Evolutionary conservation across 192 early-diverging fungal genomes (phyloP), one percentile per base, ranked within the genome.

Genomic region (Backusella liffmaniae): DNA sequence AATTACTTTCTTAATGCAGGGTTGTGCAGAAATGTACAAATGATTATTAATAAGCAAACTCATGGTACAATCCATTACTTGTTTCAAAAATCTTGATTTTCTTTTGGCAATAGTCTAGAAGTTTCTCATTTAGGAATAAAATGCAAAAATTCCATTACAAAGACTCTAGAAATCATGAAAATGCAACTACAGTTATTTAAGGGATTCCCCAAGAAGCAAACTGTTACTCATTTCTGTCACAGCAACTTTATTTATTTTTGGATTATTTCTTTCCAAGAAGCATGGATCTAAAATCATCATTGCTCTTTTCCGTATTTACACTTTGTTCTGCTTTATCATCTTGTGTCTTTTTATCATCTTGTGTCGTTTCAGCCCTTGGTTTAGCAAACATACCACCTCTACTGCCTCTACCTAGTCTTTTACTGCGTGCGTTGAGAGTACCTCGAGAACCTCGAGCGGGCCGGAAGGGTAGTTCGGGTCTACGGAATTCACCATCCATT

Each of bases 281-380:
- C 71, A 81, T 69, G 32, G 76, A 71, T 56, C 79, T 44, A 21
- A 81, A 81, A 49, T 81, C 79, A 71, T 76, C 76, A 66, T 81
- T 81, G 44, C 67, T 73, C n/a, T 72, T 70, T 7, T 15, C 26
- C 8, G 2, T 23, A 44, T 39, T 67, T 44, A 13, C 21, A 16
- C 13, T 51, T 73, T 29, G 62, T 12, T 44, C 13, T 26, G 4
- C 12, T 8, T 32, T 39, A 21, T 30, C 35, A 32, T 32, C 32
- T 3, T 32, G 32, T 32, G 32, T 32, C 39, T 23, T 13, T 5
- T 30, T 30, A 53, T 18, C 12, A 18, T 39, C 36, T 35, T 36
- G 70, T 7, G 30, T 39, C 6, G 21, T 16, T 35, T 46, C 59
- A 32, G 32, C 18, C 46, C 1, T 67, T 67, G 23, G 15, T 35